Base-by-base conservation (phyloP, 73 alveolate genomes). In the Stentor coeruleus region DNA sequence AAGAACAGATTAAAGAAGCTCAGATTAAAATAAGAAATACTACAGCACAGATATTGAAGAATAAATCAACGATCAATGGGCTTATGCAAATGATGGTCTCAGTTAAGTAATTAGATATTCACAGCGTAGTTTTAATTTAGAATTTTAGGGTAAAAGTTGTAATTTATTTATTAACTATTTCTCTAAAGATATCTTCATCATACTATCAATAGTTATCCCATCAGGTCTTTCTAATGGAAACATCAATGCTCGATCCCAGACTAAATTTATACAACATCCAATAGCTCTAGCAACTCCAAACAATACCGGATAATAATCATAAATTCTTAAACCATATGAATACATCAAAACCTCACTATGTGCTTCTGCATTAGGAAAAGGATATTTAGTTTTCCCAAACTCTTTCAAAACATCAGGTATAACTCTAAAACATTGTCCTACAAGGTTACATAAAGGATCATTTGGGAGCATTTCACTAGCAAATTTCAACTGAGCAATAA, bases 321-420 rank as follows among this genome's bases (percentile, higher is more conserved):
- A 84, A 76, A 92, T 89, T 37, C 83, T 85, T n/a, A 94, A 74
- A 3, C 96, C 98, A 83, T 82, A 94, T 85, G 91, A 93, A 91
- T 86, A 82, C 36, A 94, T 82, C 39, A 94, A 91, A 36, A 91
- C 96, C 42, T 97, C 98, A 20, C 96, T 89, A 33, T 86, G 93
- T 20, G 96, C 96, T 85, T 94, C 98, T 15, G 92, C 97, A 79
- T 94, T 94, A 55, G 98, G 98, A 91, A 88, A 94, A 49, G 98
- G 98, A 82, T 92, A 92, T 14, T 76, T 77, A 28, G 90, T 87
- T 74, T 93, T 93, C 3, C 96, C 96, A 33, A 89, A 73, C 74
- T 85, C 81, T 28, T 76, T 74, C 2, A 94, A 92, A 35, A 59
- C 94, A 14, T 84, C 86, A 35, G 98, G 98, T 80, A 92, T 90